Conservation (phyloP, 495 filamentous ascomycete genomes). For the Xylaria scruposa region DNA sequence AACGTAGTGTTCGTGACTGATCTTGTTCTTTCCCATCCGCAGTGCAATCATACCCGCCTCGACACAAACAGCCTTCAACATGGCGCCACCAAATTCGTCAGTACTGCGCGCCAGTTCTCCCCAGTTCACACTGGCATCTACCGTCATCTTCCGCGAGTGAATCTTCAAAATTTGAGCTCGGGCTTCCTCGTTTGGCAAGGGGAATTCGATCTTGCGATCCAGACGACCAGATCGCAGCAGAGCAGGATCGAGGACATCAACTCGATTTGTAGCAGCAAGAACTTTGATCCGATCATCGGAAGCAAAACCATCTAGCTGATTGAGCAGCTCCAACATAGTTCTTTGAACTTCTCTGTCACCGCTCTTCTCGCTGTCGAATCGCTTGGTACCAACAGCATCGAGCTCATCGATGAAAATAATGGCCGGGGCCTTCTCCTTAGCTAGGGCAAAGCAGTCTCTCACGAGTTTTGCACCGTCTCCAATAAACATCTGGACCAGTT, state of each 20-base stretch:
- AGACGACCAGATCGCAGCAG: slow-evolving; percentile 92
- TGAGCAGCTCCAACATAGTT: slow-evolving; percentile 98
- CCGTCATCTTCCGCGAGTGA: slow-evolving; percentile 97
- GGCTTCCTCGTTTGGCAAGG: slow-evolving; percentile 97
- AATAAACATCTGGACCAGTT: slow-evolving; percentile 99
- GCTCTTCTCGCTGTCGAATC: slow-evolving; percentile 98
- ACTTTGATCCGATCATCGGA: slow-evolving; percentile 99
- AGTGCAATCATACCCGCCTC: slow-evolving; percentile 99
- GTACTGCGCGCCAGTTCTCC: slow-evolving; percentile 92
- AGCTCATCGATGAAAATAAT: slow-evolving; percentile 99
- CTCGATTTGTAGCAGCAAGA: slow-evolving; percentile 95
- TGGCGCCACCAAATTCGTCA: slow-evolving; percentile 98
- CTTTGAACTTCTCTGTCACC: slow-evolving; percentile 98
- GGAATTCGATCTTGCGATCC: slow-evolving; percentile 99
- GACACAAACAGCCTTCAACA: slow-evolving; percentile 97
- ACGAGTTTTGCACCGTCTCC: slow-evolving; percentile 98
- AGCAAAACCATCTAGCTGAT: slow-evolving; percentile 98
- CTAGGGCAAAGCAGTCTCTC: slow-evolving; percentile 94
- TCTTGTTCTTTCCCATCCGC: slow-evolving; percentile 88
- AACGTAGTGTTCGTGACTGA: slow-evolving; percentile 98
- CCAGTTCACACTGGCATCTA: slow-evolving; percentile 95
- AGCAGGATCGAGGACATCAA: slow-evolving; percentile 96
- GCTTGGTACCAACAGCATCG: slow-evolving; percentile 96
- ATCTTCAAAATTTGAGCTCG: slow-evolving; percentile 97
- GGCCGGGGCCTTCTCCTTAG: slow-evolving; percentile 96